phyloP scores from a whole-genome alignment of 1,284 basidiomycete species.

The Apiotrichum gracile region DNA sequence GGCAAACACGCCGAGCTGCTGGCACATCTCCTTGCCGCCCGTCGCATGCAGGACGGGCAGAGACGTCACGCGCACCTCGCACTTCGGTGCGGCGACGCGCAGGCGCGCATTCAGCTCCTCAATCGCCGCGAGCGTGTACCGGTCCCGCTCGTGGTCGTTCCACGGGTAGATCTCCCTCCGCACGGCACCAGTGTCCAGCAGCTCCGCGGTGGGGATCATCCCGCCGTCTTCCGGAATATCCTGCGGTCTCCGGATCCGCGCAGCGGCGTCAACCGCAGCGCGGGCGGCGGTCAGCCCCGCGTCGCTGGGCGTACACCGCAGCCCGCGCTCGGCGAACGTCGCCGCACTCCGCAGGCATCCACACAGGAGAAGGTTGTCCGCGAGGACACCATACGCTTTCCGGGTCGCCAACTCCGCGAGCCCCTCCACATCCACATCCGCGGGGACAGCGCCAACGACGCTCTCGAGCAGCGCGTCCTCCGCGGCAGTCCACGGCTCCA shows the following conservation, averaged over 20 bases:
- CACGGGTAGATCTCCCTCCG: conserved; percentile 14
- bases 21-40: conserved; percentile 1
- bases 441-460: background rate
- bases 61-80: conserved; percentile 5
- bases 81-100: conserved; percentile 6
- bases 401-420: background rate
- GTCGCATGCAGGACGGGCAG: conserved; percentile 6
- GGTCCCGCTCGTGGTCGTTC: conserved; percentile 14
- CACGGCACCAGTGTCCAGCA: conserved; percentile 3
- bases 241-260: background rate
- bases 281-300: background rate
- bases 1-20: conserved; percentile 16
- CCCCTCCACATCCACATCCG: background rate
- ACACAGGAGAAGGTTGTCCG: background rate
- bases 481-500: background rate
- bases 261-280: background rate
- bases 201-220: background rate
- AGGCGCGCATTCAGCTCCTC: conserved; percentile 8
- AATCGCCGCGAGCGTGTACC: conserved; percentile 6
- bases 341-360: conserved; percentile 10
- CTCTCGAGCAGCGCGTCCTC: background rate
- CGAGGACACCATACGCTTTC: conserved; percentile 8
- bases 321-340: conserved; percentile 7
- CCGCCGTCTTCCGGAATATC: background rate
- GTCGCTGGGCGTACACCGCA: conserved; percentile 1